phyloP scores from a whole-genome alignment of 2,329 filamentous ascomycete genomes.

The Dactylellina parvicollis region DNA sequence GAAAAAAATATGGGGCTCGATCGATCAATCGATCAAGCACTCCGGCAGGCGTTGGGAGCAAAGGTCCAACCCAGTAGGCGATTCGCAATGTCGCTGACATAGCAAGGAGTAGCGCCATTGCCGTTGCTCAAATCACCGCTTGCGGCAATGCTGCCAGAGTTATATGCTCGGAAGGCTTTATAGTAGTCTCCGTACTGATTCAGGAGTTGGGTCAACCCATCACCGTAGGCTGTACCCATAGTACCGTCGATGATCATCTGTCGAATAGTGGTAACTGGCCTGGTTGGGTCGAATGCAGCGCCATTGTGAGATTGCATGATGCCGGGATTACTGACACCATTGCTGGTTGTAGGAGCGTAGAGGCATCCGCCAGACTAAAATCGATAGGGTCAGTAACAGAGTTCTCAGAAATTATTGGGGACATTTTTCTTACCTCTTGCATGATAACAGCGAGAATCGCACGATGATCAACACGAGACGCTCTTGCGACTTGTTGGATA shows the following conservation, averaged over 20 bases:
- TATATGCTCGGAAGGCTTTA: conserved; percentile 62
- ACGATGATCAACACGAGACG: conserved; percentile 59
- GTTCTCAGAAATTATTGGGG: conserved; percentile 6
- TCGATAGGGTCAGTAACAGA: conserved; percentile 25
- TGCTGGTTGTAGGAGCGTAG: conserved; percentile 60
- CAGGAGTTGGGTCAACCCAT: conserved; percentile 57
- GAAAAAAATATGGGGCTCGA: too few relatives aligned
- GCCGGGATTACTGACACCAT: conserved; percentile 61
- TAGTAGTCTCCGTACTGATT: conserved; percentile 60
- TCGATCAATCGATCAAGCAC: too few relatives aligned
- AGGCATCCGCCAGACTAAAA: conserved; percentile 61
- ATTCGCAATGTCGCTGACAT: conserved; percentile 62
- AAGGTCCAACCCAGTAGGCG: conserved; percentile 60
- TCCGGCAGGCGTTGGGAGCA: conserved; percentile 29
- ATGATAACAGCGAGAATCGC: conserved; percentile 63
- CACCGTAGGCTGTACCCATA: conserved; percentile 57
- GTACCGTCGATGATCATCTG: conserved; percentile 60
- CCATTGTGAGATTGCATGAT: conserved; percentile 62
- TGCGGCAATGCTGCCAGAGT: conserved; percentile 61
- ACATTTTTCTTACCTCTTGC: conserved; percentile 60
- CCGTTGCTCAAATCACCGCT: conserved; percentile 60
- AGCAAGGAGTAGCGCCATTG: conserved; percentile 60
- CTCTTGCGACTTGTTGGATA: conserved; percentile 45
- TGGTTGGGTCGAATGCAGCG: conserved; percentile 58
- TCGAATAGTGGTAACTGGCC: conserved; percentile 55